phyloP scores from a whole-genome alignment of 1,284 basidiomycete species.

The Trametes hirsuta region DNA sequence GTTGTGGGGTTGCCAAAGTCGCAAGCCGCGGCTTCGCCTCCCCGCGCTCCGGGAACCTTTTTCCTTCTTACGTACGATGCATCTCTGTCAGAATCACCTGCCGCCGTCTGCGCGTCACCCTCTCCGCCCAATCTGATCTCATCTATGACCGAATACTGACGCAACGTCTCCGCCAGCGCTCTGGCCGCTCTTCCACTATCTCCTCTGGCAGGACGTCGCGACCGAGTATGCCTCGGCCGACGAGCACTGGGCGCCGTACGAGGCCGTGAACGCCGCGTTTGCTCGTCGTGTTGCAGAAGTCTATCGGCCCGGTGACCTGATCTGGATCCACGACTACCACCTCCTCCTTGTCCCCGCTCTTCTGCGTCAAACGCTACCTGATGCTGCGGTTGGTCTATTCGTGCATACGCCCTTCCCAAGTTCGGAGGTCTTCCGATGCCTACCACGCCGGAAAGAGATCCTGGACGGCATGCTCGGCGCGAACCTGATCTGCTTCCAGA shows the following conservation, averaged over 20 bases:
- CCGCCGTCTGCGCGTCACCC: not conserved
- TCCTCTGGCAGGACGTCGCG: slow-evolving; percentile 95
- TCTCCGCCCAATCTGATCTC: not conserved
- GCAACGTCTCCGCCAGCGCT: slow-evolving; percentile 56
- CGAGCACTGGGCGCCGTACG: slow-evolving; percentile 84
- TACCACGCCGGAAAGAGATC: slow-evolving; percentile 82
- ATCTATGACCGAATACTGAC: slow-evolving; percentile 11
- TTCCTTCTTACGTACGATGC: slow-evolving; percentile 13
- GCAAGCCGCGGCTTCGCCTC: not conserved
- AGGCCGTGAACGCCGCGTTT: slow-evolving; percentile 86
- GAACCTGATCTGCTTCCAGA: slow-evolving; percentile 96
- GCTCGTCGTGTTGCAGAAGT: slow-evolving; percentile 77
- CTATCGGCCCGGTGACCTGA: slow-evolving; percentile 88
- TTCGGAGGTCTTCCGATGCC: slow-evolving; percentile 89
- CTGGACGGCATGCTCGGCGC: slow-evolving; percentile 98
- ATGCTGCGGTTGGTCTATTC: slow-evolving; percentile 88
- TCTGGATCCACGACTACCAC: slow-evolving; percentile 94
- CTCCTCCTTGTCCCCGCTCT: slow-evolving; percentile 89
- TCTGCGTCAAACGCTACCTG: slow-evolving; percentile 77
- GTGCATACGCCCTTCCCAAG: slow-evolving; percentile 98
- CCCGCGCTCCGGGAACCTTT: slow-evolving; percentile 13
- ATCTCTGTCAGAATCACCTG: not conserved
- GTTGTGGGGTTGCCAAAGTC: slow-evolving; percentile 1
- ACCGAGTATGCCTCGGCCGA: slow-evolving; percentile 84
- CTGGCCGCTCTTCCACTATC: slow-evolving; percentile 98